phyloP scores from a whole-genome alignment of 1,284 basidiomycete species.

The Ustilago crameri region DNA sequence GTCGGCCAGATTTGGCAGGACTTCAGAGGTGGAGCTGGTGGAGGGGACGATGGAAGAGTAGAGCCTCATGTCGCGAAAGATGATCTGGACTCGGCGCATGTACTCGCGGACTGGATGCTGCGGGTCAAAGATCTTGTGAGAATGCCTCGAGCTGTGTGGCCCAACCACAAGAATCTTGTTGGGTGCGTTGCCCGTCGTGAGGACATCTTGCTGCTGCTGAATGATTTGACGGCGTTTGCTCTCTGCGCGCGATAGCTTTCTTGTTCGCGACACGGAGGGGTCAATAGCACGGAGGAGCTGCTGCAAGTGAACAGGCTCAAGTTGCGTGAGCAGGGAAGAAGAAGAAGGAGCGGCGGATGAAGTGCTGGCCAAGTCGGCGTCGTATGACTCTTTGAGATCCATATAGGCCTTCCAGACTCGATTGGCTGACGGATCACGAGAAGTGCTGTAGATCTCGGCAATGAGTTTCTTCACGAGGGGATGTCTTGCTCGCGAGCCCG shows the following conservation, averaged over 20 bases:
- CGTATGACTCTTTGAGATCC: slow-evolving; percentile 33
- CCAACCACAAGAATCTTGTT: slow-evolving; percentile 25
- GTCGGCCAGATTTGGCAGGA: slow-evolving; percentile 41
- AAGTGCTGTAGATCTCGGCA: slow-evolving; percentile 45
- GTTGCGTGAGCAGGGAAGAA: slow-evolving; percentile 35
- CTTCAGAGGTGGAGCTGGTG: slow-evolving; percentile 21
- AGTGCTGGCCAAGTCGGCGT: slow-evolving; percentile 5
- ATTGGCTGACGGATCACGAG: slow-evolving; percentile 34
- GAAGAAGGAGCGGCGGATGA: slow-evolving; percentile 15
- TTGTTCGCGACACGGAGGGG: slow-evolving; percentile 33
- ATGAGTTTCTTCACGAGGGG: slow-evolving; percentile 53
- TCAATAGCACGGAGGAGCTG: slow-evolving; percentile 51
- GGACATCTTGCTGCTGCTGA: slow-evolving; percentile 19
- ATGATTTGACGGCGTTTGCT: slow-evolving; percentile 33
- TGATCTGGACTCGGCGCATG: slow-evolving; percentile 50
- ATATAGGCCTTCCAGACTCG: slow-evolving; percentile 53
- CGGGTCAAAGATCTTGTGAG: slow-evolving; percentile 31
- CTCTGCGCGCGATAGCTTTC: slow-evolving; percentile 25
- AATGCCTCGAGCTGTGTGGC: slow-evolving; percentile 20
- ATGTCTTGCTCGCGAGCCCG: slow-evolving; percentile 27
- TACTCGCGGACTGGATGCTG: slow-evolving; percentile 39
- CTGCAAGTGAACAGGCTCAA: slow-evolving; percentile 37
- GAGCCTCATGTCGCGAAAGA: slow-evolving; percentile 51
- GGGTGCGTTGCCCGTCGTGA: slow-evolving; percentile 14
- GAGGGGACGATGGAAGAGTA: slow-evolving; percentile 25